These are phyloP conservation scores for Gossypium sturtianum DNA, from an alignment of 345 rosid genomes.

Conservation along the genomic window DNA sequence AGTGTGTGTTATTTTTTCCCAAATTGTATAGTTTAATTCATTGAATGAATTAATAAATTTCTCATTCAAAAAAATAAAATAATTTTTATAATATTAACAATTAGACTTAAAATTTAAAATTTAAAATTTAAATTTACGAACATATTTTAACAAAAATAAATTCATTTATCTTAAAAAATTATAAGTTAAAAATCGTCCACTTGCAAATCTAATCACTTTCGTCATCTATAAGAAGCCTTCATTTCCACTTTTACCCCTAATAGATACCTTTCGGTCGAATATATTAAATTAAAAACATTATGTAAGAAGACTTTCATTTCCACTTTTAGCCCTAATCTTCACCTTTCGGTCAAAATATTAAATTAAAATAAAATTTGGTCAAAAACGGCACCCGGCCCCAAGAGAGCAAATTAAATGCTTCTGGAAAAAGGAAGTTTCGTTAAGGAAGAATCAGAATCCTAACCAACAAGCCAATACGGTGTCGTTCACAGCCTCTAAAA, in stretches of 20 bases:
- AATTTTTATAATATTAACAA: too few relatives aligned
- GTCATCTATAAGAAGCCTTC: background rate
- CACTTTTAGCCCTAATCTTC: background rate
- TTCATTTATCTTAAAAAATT: too few relatives aligned
- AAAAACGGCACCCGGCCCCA: background rate
- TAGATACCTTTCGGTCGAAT: background rate
- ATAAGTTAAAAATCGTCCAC: background rate
- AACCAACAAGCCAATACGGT: background rate
- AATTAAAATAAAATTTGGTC: accelerated
- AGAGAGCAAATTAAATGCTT: background rate
- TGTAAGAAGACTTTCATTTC: background rate
- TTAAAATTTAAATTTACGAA: too few relatives aligned
- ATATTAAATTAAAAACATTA: background rate
- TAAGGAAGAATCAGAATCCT: background rate
- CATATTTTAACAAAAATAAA: too few relatives aligned
- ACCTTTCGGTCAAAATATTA: background rate
- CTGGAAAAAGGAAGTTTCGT: background rate
- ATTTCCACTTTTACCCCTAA: background rate
- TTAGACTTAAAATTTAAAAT: too few relatives aligned
- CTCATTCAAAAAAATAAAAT: too few relatives aligned
- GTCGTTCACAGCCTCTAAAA: background rate
- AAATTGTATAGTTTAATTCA: too few relatives aligned
- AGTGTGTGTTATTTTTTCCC: too few relatives aligned
- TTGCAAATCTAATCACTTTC: background rate
- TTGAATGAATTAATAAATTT: too few relatives aligned